These are phyloP conservation scores for Ustilago bromivora DNA, from an alignment of 1,284 basidiomycete genomes.

Conservation along the genomic window DNA sequence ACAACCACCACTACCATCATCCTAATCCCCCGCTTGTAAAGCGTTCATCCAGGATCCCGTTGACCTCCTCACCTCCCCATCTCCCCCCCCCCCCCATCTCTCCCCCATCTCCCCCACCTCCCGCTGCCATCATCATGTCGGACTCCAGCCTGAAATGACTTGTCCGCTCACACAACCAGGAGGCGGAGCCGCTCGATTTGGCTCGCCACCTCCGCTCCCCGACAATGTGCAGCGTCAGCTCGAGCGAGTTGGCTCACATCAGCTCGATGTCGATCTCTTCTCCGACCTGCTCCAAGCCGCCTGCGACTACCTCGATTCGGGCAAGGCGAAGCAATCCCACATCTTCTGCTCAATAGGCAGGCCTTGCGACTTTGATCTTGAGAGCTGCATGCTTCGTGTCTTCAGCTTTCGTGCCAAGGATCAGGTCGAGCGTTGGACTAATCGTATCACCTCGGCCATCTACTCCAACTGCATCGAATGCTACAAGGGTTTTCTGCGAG, in stretches of 20 bases:
- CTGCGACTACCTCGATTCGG: conserved; percentile 38
- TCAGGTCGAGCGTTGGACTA: conserved; percentile 48
- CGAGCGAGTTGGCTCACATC: conserved; percentile 24
- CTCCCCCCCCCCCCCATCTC: neutral
- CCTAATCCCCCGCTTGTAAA: neutral
- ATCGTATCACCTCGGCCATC: conserved; percentile 31
- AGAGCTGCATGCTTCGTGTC: conserved; percentile 59
- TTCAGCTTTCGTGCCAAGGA: conserved; percentile 52
- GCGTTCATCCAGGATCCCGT: neutral
- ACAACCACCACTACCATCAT: neutral
- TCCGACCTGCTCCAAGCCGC: conserved; percentile 45
- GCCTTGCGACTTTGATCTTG: conserved; percentile 52
- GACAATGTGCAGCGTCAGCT: conserved; percentile 25
- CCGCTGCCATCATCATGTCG: conserved; percentile 12
- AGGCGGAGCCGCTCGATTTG: conserved; percentile 19
- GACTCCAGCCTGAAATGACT: conserved; percentile 10
- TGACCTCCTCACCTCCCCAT: neutral
- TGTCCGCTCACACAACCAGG: conserved; percentile 10
- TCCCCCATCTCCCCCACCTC: neutral
- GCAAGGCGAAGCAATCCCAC: conserved; percentile 38
- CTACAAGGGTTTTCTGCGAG: conserved; percentile 51
- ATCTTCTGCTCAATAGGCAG: conserved; percentile 39
- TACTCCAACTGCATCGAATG: conserved; percentile 57
- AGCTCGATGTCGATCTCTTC: conserved; percentile 39
- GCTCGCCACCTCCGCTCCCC: conserved; percentile 25